Evolutionary conservation across 805 yeast species (phyloP).

Genomic region (Nakazawaea wyomingensis): DNA sequence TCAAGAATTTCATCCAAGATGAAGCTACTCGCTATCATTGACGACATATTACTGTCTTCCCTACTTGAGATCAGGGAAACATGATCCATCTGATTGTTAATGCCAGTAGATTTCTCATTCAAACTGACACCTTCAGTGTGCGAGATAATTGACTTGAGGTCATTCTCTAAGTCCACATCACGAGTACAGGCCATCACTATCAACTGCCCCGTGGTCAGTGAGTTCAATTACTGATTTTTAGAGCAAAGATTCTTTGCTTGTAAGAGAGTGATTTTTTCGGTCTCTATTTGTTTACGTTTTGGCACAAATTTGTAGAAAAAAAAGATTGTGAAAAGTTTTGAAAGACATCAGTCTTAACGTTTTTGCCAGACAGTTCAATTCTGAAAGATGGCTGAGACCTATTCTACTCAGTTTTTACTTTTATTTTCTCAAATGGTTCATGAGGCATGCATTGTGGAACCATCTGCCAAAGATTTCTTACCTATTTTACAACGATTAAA

Average conservation of each 20-base stretch:
- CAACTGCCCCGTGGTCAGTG: neutral
- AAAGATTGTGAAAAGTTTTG: too few relatives aligned
- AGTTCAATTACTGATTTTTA: neutral
- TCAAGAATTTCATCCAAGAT: constrained; percentile 7
- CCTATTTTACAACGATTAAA: constrained; percentile 16
- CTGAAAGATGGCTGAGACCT: constrained; percentile 13
- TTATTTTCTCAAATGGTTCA: constrained; percentile 26
- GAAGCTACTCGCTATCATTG: constrained; percentile 3
- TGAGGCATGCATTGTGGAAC: constrained; percentile 16
- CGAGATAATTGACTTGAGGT: neutral
- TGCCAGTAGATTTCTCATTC: neutral
- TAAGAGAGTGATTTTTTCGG: too few relatives aligned
- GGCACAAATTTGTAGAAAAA: too few relatives aligned
- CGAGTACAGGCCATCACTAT: neutral
- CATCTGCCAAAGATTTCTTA: constrained; percentile 11
- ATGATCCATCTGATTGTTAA: neutral
- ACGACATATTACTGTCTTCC: neutral
- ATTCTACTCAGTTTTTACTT: constrained; percentile 25
- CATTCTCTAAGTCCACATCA: neutral
- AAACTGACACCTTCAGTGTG: neutral
- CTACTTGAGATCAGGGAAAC: neutral
- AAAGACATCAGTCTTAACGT: neutral
- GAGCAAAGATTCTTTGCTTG: too few relatives aligned
- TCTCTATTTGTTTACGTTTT: too few relatives aligned
- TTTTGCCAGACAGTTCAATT: neutral